Conservation (phyloP, 129 eudicot species). For the Arctium lappa region DNA sequence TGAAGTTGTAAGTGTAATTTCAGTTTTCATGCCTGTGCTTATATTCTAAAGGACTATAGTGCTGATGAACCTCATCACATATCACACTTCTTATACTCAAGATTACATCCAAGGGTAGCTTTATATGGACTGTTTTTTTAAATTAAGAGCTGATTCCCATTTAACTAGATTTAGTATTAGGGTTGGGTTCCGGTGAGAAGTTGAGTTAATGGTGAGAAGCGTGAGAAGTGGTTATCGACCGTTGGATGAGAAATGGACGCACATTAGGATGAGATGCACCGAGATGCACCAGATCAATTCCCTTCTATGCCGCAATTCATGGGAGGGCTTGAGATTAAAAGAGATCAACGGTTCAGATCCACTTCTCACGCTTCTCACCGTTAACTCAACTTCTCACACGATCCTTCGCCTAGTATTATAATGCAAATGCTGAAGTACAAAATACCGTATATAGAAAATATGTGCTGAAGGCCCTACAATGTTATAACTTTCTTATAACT, state of each 20-base stretch:
- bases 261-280: too few relatives aligned
- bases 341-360: too few relatives aligned
- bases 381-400: too few relatives aligned
- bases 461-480: not conserved
- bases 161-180: not conserved
- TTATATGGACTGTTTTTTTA: not conserved
- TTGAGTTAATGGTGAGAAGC: too few relatives aligned
- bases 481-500: not conserved
- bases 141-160: not conserved
- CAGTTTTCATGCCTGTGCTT: not conserved
- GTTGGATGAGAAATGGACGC: too few relatives aligned
- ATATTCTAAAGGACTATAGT: not conserved
- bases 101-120: not conserved
- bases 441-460: not conserved
- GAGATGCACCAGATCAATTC: too few relatives aligned
- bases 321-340: too few relatives aligned
- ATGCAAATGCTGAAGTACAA: not conserved
- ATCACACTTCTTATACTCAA: not conserved
- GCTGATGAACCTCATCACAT: not conserved
- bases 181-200: too few relatives aligned
- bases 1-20: constrained; percentile 71
- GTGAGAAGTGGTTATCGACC: too few relatives aligned
- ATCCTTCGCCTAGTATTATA: not conserved
- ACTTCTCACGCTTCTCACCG: too few relatives aligned
- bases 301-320: too few relatives aligned